A percentile compares a stretch with the other conserved stretches of the same genome.
Conservation (phyloP, 1,284 basidiomycete genomes). For the Cryptococcus jaspeensis region DNA sequence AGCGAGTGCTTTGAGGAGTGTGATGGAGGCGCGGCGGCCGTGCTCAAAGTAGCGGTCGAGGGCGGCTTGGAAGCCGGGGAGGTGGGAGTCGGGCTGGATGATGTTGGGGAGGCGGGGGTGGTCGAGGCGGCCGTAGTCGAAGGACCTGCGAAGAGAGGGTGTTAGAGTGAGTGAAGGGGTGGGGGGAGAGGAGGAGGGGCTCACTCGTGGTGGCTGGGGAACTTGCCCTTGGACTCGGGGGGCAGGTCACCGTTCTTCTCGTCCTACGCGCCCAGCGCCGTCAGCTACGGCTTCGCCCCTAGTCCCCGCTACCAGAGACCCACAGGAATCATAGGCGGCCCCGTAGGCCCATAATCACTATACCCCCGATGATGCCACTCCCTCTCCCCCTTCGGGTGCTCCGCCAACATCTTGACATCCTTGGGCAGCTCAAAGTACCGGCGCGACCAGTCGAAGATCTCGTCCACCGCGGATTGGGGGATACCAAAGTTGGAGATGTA, state of each 20-base stretch:
- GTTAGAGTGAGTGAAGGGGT: too few relatives aligned
- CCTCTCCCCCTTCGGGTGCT: slow-evolving; percentile 52
- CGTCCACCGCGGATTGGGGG: slow-evolving; percentile 50
- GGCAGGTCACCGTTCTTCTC: too few relatives aligned
- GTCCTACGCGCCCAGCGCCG: too few relatives aligned
- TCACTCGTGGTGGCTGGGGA: not conserved
- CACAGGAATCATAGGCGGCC: too few relatives aligned
- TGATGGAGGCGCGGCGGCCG: slow-evolving; percentile 54
- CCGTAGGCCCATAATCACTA: too few relatives aligned
- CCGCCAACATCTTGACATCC: slow-evolving; percentile 58
- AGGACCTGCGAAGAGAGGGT: not conserved
- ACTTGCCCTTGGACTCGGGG: not conserved
- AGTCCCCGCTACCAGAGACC: too few relatives aligned
- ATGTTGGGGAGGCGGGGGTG: slow-evolving; percentile 42
- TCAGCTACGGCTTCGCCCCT: too few relatives aligned
- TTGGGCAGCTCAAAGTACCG: slow-evolving; percentile 57
- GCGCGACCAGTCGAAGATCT: slow-evolving; percentile 58
- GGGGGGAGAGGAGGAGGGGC: too few relatives aligned
- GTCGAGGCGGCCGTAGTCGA: slow-evolving; percentile 2
- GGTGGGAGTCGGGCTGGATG: slow-evolving; percentile 45
- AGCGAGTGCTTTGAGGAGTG: slow-evolving; percentile 56
- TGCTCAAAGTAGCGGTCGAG: slow-evolving; percentile 58
- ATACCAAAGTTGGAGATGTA: slow-evolving; percentile 52
- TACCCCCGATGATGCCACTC: slow-evolving; percentile 6
- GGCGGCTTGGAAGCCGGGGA: slow-evolving; percentile 59